A percentile compares a stretch with the other conserved stretches of the same genome.
phyloP scores from a whole-genome alignment of 352 stramenopile genomes.

The Phytophthora hybrid region DNA sequence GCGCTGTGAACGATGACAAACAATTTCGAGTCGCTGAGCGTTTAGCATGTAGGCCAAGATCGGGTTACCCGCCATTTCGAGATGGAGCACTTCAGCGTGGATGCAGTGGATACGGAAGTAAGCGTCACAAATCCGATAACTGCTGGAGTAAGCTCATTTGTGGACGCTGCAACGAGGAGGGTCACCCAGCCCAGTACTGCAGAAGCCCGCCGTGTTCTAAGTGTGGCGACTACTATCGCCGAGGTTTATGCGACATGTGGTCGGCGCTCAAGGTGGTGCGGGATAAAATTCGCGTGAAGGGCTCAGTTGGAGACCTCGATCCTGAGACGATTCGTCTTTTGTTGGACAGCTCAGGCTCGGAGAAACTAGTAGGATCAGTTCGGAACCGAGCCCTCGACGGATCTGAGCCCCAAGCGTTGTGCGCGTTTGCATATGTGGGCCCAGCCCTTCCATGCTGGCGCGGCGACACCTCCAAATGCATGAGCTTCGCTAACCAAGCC shows the following conservation, averaged over 20 bases:
- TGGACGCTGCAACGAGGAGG: slow-evolving; percentile 9
- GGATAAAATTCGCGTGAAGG: too few species aligned
- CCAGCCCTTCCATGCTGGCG: slow-evolving; percentile 1
- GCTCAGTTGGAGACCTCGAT: too few species aligned
- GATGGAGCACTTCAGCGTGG: not conserved
- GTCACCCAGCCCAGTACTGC: slow-evolving; percentile 8
- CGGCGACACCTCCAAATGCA: not conserved
- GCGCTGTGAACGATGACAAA: not conserved
- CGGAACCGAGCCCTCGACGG: slow-evolving; percentile 19
- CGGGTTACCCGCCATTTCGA: not conserved
- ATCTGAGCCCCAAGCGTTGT: slow-evolving; percentile 6
- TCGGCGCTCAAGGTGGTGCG: too few species aligned
- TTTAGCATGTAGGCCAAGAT: not conserved
- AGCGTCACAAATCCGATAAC: not conserved
- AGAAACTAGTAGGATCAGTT: slow-evolving; percentile 10
- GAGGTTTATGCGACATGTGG: slow-evolving; percentile 1
- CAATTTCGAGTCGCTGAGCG: not conserved
- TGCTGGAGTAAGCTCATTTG: not conserved
- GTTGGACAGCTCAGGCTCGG: not conserved
- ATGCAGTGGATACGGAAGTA: too few species aligned
- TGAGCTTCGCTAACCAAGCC: not conserved
- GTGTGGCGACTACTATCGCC: slow-evolving; percentile 4
- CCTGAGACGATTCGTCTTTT: not conserved
- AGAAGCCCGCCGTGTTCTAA: slow-evolving; percentile 1
- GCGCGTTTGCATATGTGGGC: slow-evolving; percentile 21